phyloP scores from a whole-genome alignment of 257 asterid genomes.

The Galeopsis tetrahit region DNA sequence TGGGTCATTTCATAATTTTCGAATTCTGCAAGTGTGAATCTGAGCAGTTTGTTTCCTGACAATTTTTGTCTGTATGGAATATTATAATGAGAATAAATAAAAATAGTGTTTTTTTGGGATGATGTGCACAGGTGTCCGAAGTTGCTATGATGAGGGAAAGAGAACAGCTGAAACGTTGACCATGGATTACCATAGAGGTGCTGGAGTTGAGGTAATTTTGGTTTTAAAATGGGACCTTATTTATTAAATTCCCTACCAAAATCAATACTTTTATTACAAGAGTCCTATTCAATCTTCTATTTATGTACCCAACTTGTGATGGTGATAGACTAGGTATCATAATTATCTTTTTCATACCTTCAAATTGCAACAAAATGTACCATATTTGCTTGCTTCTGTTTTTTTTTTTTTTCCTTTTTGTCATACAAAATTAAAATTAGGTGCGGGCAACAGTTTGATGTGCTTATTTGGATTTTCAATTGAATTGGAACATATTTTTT shows the following conservation, averaged over 20 bases:
- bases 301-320: neutral
- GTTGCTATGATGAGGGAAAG: conserved; percentile 99
- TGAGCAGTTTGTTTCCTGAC: conserved; percentile 31
- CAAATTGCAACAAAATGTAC: neutral
- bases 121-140: conserved; percentile 82
- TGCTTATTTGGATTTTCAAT: too few species aligned
- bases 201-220: conserved; percentile 85
- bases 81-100: neutral
- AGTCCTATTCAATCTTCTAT: neutral
- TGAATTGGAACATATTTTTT: neutral
- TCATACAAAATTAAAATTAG: too few species aligned
- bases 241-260: neutral
- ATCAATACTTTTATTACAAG: neutral
- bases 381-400: neutral
- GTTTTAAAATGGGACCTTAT: neutral
- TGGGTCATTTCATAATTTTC: conserved; percentile 23
- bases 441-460: neutral
- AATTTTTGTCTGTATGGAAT: conserved; percentile 23
- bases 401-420: too few species aligned
- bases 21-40: conserved; percentile 15
- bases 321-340: neutral
- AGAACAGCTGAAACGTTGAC: conserved; percentile 98
- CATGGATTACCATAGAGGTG: conserved; percentile 99
- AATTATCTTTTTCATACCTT: neutral
- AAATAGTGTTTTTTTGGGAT: neutral